Evolutionary conservation across 805 yeast genomes (phyloP).

Genomic region (Candida suzukii): DNA sequence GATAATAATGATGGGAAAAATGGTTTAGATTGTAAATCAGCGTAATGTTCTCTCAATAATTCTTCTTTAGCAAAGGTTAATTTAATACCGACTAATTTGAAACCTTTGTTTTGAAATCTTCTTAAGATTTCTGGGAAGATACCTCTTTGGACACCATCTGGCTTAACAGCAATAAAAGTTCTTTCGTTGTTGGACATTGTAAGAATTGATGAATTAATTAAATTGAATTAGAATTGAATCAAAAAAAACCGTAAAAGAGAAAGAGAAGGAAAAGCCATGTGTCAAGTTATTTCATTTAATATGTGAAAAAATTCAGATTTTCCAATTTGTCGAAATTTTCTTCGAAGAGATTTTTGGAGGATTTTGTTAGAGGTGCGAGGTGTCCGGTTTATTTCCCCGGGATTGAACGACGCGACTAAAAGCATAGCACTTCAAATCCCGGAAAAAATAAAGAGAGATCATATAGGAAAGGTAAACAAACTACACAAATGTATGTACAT

Average conservation of each 20-base stretch:
- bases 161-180: constrained; percentile 91
- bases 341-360: too few relatives aligned
- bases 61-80: constrained; percentile 81
- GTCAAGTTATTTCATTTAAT: too few relatives aligned
- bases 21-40: constrained; percentile 91
- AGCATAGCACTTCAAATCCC: too few relatives aligned
- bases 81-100: constrained; percentile 94
- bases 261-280: background rate
- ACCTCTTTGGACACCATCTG: constrained; percentile 99
- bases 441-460: too few relatives aligned
- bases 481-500: too few relatives aligned
- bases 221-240: background rate
- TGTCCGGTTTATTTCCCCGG: too few relatives aligned
- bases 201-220: background rate
- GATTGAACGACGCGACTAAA: too few relatives aligned
- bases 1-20: constrained; percentile 95
- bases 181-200: constrained; percentile 60
- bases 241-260: background rate
- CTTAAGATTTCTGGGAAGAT: constrained; percentile 80
- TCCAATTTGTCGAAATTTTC: too few relatives aligned
- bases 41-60: constrained; percentile 88
- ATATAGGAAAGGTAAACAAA: too few relatives aligned
- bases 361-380: too few relatives aligned
- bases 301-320: too few relatives aligned
- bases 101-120: constrained; percentile 97